Evolutionary conservation across 1,284 basidiomycete genomes (phyloP).

Genomic region (Pholiota adiposa): DNA sequence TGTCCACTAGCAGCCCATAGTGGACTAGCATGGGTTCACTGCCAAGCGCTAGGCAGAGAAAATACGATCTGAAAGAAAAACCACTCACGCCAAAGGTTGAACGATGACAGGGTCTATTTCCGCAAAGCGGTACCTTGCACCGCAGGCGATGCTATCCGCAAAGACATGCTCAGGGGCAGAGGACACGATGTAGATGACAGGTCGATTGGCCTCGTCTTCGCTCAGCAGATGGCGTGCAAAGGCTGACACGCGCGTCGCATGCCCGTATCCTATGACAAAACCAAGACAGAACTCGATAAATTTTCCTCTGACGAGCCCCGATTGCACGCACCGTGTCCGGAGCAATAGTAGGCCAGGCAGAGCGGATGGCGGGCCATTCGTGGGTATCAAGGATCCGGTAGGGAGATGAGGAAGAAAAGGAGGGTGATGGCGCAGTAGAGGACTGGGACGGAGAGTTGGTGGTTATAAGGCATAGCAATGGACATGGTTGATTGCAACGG

Average conservation of each 20-base stretch:
- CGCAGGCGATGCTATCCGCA: slow-evolving; percentile 57
- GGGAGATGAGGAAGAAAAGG: slow-evolving; percentile 4
- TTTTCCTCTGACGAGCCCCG: background rate
- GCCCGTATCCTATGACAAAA: slow-evolving; percentile 76
- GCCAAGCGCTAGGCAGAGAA: no score
- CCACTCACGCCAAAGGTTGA: slow-evolving; percentile 69
- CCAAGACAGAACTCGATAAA: background rate
- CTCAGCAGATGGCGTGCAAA: slow-evolving; percentile 60
- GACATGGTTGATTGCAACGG: background rate
- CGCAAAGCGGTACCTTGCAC: slow-evolving; percentile 66
- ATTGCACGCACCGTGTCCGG: slow-evolving; percentile 61
- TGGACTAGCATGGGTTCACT: no score
- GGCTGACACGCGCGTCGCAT: slow-evolving; percentile 76
- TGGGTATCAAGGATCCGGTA: slow-evolving; percentile 1
- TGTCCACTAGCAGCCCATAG: no score
- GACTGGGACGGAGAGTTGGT: background rate
- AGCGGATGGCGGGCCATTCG: slow-evolving; percentile 23
- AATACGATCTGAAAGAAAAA: no score
- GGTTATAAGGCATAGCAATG: background rate
- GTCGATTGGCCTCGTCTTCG: slow-evolving; percentile 38
- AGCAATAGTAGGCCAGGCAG: slow-evolving; percentile 70
- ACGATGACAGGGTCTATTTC: slow-evolving; percentile 76
- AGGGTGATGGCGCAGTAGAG: background rate
- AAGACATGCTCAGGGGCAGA: slow-evolving; percentile 73
- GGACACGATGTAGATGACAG: slow-evolving; percentile 63